Conservation (phyloP, 78 protist genomes). For the Protostelium mycophagum region DNA sequence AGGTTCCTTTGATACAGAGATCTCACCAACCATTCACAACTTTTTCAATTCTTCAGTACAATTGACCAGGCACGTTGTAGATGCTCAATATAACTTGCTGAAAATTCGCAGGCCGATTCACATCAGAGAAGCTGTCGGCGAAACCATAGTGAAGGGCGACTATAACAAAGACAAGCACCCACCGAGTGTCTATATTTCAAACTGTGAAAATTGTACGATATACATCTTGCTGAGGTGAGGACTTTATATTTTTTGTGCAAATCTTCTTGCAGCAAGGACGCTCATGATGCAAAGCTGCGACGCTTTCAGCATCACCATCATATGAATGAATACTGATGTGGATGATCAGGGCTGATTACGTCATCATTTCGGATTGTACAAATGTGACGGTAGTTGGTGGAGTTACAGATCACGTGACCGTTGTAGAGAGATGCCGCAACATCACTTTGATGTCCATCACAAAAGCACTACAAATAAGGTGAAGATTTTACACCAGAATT, state of each 20-base stretch:
- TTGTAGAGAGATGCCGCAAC: not conserved
- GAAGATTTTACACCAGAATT: not conserved
- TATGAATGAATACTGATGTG: too few relatives aligned
- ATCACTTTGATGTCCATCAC: not conserved
- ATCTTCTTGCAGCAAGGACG: too few relatives aligned
- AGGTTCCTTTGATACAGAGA: too few relatives aligned
- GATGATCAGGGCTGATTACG: not conserved
- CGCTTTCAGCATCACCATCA: too few relatives aligned
- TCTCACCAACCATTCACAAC: too few relatives aligned
- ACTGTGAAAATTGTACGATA: not conserved
- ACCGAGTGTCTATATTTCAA: not conserved
- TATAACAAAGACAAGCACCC: not conserved
- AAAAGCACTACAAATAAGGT: not conserved
- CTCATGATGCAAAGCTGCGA: too few relatives aligned
- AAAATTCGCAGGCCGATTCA: not conserved
- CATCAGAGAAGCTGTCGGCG: not conserved
- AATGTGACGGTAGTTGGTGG: not conserved
- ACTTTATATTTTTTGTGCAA: too few relatives aligned
- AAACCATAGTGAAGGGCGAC: not conserved
- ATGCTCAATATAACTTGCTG: too few relatives aligned
- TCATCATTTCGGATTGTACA: not conserved
- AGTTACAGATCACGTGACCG: not conserved
- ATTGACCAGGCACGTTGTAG: too few relatives aligned
- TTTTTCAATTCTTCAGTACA: too few relatives aligned
- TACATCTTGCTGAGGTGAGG: not conserved